Conservation (phyloP, 768 basidiomycete species). For the Fibroporia radiculosa region DNA sequence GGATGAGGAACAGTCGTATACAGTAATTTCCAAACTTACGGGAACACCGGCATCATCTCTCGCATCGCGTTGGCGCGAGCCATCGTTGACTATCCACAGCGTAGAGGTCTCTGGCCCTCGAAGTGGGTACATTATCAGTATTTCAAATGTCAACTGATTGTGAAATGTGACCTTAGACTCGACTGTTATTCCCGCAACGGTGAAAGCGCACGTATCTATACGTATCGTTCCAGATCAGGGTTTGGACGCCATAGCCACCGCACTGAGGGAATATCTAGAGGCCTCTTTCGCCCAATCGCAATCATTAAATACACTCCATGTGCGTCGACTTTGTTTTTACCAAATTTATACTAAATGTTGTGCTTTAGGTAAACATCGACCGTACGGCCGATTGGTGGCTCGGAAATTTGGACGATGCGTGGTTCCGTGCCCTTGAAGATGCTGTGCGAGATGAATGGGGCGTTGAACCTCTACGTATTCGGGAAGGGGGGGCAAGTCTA, state of each 20-base stretch:
- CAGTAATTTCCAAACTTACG: conserved; percentile 60
- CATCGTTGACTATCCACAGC: conserved; percentile 83
- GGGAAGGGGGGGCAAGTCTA: conserved; percentile 70
- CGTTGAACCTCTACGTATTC: conserved; percentile 73
- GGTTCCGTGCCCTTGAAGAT: conserved; percentile 80
- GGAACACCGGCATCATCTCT: conserved; percentile 61
- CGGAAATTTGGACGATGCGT: conserved; percentile 74
- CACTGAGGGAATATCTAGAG: conserved; percentile 52
- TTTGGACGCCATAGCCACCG: conserved; percentile 55
- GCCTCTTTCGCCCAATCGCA: conserved; percentile 48
- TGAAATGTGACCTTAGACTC: conserved; percentile 39
- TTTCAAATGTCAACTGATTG: background rate
- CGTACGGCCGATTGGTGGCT: conserved; percentile 97
- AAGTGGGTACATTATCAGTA: conserved; percentile 37
- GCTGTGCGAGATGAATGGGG: conserved; percentile 88
- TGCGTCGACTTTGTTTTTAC: conserved; percentile 22
- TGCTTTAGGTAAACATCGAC: conserved; percentile 61
- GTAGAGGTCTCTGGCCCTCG: conserved; percentile 76
- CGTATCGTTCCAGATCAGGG: conserved; percentile 95
- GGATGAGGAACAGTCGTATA: conserved; percentile 62
- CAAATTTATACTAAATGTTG: background rate
- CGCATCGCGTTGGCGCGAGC: conserved; percentile 80
- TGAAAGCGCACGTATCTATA: conserved; percentile 80
- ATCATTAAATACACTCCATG: conserved; percentile 70
- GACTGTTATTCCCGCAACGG: conserved; percentile 82